Evolutionary conservation across 176 grass and related monocot genomes (phyloP).

Genomic region (Raddia guianensis): DNA sequence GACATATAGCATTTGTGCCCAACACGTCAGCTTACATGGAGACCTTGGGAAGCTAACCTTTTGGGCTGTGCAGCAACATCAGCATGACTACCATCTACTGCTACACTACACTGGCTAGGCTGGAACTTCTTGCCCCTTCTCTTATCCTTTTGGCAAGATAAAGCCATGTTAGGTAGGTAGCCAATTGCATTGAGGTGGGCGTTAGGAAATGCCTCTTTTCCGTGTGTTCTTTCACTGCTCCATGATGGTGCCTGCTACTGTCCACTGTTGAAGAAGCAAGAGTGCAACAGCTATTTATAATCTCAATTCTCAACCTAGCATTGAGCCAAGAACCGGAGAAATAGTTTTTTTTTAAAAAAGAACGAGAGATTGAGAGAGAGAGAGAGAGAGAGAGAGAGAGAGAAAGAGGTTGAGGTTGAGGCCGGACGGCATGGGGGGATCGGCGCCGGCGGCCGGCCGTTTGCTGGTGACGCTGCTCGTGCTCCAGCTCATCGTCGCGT

Average conservation of each 20-base stretch:
- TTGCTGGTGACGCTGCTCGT: slow-evolving; percentile 35
- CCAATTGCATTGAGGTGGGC: slow-evolving; percentile 52
- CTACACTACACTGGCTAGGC: background rate
- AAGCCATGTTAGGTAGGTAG: slow-evolving; percentile 52
- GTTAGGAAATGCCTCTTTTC: slow-evolving; percentile 14
- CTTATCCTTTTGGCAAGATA: slow-evolving; percentile 22
- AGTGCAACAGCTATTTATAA: slow-evolving; percentile 47
- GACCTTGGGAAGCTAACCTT: slow-evolving; percentile 33
- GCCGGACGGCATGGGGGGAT: slow-evolving; percentile 29
- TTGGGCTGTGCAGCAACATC: background rate
- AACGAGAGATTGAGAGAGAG: too few relatives aligned
- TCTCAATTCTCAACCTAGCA: background rate
- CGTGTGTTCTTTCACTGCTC: slow-evolving; percentile 24
- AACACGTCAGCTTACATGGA: slow-evolving; percentile 26
- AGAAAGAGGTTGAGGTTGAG: background rate
- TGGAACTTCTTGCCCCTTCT: background rate
- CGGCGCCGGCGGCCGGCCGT: background rate
- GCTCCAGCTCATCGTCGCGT: slow-evolving; percentile 32
- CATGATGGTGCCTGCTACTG: slow-evolving; percentile 37
- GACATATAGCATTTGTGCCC: slow-evolving; percentile 9
- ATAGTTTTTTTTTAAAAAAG: too few relatives aligned
- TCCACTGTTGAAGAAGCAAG: slow-evolving; percentile 12
- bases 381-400: background rate
- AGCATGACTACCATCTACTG: background rate
- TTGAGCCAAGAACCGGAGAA: background rate